phyloP scores from a whole-genome alignment of 2,329 filamentous ascomycete genomes.

The Aspergillus hiratsukae region DNA sequence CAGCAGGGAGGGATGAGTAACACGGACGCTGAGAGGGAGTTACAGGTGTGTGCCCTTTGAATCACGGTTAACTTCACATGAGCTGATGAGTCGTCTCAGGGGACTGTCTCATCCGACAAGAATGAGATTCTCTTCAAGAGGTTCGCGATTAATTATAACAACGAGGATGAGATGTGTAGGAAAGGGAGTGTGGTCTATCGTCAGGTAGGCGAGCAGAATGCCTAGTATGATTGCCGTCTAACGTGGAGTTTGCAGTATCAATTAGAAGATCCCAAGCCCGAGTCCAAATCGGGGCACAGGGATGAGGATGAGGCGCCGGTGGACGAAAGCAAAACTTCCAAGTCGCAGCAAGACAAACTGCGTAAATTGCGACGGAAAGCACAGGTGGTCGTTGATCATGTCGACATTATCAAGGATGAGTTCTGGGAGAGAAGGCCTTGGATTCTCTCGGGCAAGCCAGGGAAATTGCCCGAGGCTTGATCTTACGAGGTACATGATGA shows the following conservation, averaged over 20 bases:
- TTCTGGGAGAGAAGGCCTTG: constrained; percentile 90
- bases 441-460: constrained; percentile 71
- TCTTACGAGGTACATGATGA: constrained; percentile 1
- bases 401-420: constrained; percentile 91
- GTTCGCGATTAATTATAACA: constrained; percentile 96
- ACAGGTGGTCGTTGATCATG: constrained; percentile 72
- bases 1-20: constrained; percentile 69
- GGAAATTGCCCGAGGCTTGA: constrained; percentile 51
- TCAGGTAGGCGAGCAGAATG: constrained; percentile 51
- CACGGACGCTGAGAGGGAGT: constrained; percentile 72
- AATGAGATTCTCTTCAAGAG: constrained; percentile 89
- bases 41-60: constrained; percentile 55
- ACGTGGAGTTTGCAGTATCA: constrained; percentile 54
- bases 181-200: constrained; percentile 90
- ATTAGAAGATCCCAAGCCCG: constrained; percentile 55
- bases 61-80: not conserved
- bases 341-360: constrained; percentile 77
- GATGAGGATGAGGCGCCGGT: constrained; percentile 14
- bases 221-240: not conserved
- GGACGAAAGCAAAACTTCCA: constrained; percentile 56
- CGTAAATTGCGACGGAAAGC: constrained; percentile 78
- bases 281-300: constrained; percentile 25
- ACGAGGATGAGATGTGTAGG: constrained; percentile 85
- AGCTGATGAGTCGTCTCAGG: constrained; percentile 47
- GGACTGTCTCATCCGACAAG: constrained; percentile 80